These are phyloP conservation scores for Mortierella sp. DNA, from an alignment of 371 early-diverging fungal genomes.

Conservation along the genomic window DNA sequence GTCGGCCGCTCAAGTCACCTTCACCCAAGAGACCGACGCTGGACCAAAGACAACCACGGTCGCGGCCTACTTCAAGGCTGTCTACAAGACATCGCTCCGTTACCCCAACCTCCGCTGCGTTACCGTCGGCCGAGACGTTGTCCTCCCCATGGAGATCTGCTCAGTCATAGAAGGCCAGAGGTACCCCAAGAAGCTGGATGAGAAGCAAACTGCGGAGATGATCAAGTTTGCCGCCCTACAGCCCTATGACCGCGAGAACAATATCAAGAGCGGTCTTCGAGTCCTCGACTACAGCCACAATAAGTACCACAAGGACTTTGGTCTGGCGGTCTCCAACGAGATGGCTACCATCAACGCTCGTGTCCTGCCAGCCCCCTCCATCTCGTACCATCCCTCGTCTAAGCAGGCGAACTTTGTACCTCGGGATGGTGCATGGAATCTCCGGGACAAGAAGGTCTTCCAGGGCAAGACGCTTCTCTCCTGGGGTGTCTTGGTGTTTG, in stretches of 20 bases:
- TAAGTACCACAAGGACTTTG: slow-evolving; percentile 71
- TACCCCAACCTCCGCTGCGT: slow-evolving; percentile 89
- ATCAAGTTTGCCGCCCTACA: slow-evolving; percentile 88
- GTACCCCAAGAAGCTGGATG: slow-evolving; percentile 80
- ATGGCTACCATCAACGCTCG: slow-evolving; percentile 70
- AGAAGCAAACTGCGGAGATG: slow-evolving; percentile 90
- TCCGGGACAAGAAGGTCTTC: slow-evolving; percentile 86
- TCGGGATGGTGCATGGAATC: slow-evolving; percentile 91
- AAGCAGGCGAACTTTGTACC: slow-evolving; percentile 79
- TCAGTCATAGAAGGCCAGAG: slow-evolving; percentile 84
- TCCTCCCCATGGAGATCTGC: slow-evolving; percentile 92
- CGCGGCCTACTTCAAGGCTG: slow-evolving; percentile 75
- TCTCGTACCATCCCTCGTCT: slow-evolving; percentile 74
- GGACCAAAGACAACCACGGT: slow-evolving; percentile 35
- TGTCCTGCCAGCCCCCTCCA: slow-evolving; percentile 80
- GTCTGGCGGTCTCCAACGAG: slow-evolving; percentile 72
- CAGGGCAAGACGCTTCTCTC: slow-evolving; percentile 80
- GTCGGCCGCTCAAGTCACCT: slow-evolving; percentile 76
- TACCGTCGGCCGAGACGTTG: slow-evolving; percentile 66
- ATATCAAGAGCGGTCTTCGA: slow-evolving; percentile 65
- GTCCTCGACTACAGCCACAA: slow-evolving; percentile 66
- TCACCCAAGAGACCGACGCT: slow-evolving; percentile 53
- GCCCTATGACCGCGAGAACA: slow-evolving; percentile 76
- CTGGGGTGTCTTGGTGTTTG: slow-evolving; percentile 86
- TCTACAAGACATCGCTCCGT: slow-evolving; percentile 74